phyloP scores from a whole-genome alignment of 768 basidiomycete genomes.

The Crucibulum laeve region DNA sequence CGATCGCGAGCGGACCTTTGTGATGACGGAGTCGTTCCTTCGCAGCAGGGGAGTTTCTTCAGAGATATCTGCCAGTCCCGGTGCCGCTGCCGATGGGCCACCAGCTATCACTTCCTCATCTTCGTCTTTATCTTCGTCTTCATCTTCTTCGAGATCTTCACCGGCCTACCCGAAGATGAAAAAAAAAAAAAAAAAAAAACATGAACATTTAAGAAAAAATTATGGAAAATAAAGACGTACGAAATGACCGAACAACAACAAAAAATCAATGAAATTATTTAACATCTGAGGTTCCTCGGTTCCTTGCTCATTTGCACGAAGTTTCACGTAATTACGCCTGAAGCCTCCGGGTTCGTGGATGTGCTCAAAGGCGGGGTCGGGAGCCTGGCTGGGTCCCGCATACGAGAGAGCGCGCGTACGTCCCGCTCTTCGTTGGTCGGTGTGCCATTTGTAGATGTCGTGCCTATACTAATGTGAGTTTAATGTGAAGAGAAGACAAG shows the following conservation, averaged over 20 bases:
- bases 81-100: constrained; percentile 8
- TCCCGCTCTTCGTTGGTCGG: constrained; percentile 59
- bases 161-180: too few relatives aligned
- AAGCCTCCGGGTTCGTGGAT: constrained; percentile 96
- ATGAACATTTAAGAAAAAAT: background rate
- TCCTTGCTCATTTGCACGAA: constrained; percentile 67
- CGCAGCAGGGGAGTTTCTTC: constrained; percentile 60
- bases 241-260: constrained; percentile 94
- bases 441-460: constrained; percentile 94
- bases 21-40: constrained; percentile 14
- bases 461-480: constrained; percentile 44
- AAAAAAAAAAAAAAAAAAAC: constrained; percentile 4
- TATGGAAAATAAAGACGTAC: constrained; percentile 42
- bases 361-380: constrained; percentile 82
- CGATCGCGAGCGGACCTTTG: constrained; percentile 40
- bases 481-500: constrained; percentile 1
- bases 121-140: constrained; percentile 77
- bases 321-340: constrained; percentile 79
- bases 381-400: constrained; percentile 47
- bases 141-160: constrained; percentile 85
- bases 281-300: constrained; percentile 58
- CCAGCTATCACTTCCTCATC: constrained; percentile 49
- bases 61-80: constrained; percentile 21
- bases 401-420: constrained; percentile 68
- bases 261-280: constrained; percentile 91